Evolutionary conservation across 345 rosid genomes (phyloP), one percentile per base, ranked within the genome.

Genomic region (Erodium maritimum): DNA sequence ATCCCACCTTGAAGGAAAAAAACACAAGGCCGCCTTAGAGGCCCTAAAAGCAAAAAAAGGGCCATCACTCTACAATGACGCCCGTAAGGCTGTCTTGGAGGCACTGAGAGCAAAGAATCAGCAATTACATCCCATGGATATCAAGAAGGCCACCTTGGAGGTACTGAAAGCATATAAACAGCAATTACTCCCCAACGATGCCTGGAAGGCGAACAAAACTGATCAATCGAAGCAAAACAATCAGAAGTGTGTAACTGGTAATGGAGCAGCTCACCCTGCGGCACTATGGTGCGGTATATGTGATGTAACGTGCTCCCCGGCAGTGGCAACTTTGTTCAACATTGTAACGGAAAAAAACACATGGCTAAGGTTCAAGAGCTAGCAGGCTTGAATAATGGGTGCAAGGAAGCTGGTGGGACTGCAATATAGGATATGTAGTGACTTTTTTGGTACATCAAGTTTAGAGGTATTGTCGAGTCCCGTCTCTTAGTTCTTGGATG

Each of bases 1-100:
- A 16, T 58, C 18, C 33, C 77, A 76, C 56, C 25, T 72, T 42
- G 23, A 5, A 61, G 80, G 74, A 53, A 64, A 24, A 13, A 57
- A 55, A 17, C 76, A 75, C 54, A 61, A n/a, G 61, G 16, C 18
- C 5, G 61, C 67, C 23, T 29, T 18, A 8, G 61, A 59, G 20
- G 61, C 37, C 52, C n/a, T 71, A 46, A 66, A 58, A 25, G 48
- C 57, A 45, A 71, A 67, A 58, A 68, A 37, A 48, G 14, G 3
- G 52, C 13, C n/a, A 2, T 34, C 9, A 29, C 37, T 4, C 37
- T 29, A 6, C 37, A 29, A 29, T 6, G 37, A 29, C 9, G 37
- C 37, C 37, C 37, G 8, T 5, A 29, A 29, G 9, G 37, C 9
- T 1, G 29, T 25, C 45, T 19, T 25, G 60, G 19, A 23, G 12